Base-by-base conservation (phyloP, 139 green algal genomes). In the Tetradesmus obliquus region DNA sequence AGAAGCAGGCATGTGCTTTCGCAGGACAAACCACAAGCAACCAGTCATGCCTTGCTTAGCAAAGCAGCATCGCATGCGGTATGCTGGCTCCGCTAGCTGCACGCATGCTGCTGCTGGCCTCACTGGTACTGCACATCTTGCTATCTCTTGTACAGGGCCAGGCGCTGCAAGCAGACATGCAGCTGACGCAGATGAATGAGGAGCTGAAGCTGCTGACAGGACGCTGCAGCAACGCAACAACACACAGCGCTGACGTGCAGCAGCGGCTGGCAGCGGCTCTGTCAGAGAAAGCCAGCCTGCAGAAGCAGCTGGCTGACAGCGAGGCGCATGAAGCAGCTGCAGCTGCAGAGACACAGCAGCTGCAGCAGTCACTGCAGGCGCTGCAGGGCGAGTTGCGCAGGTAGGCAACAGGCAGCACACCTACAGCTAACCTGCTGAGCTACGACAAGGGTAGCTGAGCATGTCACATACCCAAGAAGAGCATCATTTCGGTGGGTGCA, bases 281-380 rank as follows among this genome's bases (percentile, higher is more conserved):
- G 45, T 87, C 89, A 4, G 82, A 84, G 24, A 76, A 84, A 12
- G 17, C 79, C 3, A 86, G 54, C 24, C 60, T 91, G 80, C 62
- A 93, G 69, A 24, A 82, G 3, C 87, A 94, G 91, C 57, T 93
- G 58, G 91, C 57, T 60, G 17, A 79, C 7, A n/a, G 76, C 57
- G 6, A 53, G 19, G 88, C 5, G 1, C 15, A 24, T 8, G n/a
- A 87, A 2, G 51, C 79, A 74, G 24, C 71, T 15, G 88, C 57
- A 53, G 88, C 76, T 45, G 20, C 54, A 51, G 57, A 24, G 51
- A 22, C 69, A 22, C 5, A 69, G 19, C 71, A 55, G 53, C 86
- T 90, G 86, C 69, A 79, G 57, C 54, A 55, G 20, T 20, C 53
- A 79, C 55, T 87, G 76, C 22, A 66, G 22, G 13, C 5, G 6